Evolutionary conservation across 176 grass and related monocot species (phyloP).

Genomic region (Juncus inflexus): DNA sequence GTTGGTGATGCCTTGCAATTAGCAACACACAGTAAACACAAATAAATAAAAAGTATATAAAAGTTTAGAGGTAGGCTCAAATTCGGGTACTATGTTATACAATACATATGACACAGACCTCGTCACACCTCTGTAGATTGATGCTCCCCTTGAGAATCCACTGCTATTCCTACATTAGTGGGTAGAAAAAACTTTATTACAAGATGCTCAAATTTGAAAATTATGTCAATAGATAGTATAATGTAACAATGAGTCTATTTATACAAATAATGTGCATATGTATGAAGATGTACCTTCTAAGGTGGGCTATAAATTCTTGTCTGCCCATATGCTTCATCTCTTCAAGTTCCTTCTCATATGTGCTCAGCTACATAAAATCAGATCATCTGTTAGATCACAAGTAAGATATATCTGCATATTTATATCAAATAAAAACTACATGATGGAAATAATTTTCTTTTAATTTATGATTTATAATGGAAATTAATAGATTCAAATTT

Average conservation of each 20-base stretch:
- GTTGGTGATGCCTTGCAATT: constrained; percentile 85
- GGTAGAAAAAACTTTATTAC: constrained; percentile 1
- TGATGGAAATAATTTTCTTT: no score
- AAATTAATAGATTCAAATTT: no score
- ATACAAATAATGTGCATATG: no score
- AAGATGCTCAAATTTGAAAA: not conserved
- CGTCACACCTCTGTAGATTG: constrained; percentile 93
- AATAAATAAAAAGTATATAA: constrained; percentile 12
- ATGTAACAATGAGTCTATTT: not conserved
- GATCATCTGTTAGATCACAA: no score
- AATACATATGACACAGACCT: constrained; percentile 54
- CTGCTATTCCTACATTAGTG: constrained; percentile 72
- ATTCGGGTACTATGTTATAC: constrained; percentile 38
- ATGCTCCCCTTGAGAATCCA: constrained; percentile 95
- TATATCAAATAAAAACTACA: no score
- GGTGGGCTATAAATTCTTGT: constrained; percentile 82
- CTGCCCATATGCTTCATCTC: constrained; percentile 45
- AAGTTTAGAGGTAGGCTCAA: not conserved
- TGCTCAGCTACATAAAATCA: constrained; percentile 6
- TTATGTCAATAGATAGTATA: not conserved
- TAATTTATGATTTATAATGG: no score
- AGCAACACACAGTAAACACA: not conserved
- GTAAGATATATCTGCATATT: no score
- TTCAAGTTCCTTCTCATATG: constrained; percentile 33
- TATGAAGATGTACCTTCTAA: constrained; percentile 60